Evolutionary conservation across 495 filamentous ascomycete genomes (phyloP), one percentile per base, ranked within the genome.

Genomic region (Talaromyces ruber): DNA sequence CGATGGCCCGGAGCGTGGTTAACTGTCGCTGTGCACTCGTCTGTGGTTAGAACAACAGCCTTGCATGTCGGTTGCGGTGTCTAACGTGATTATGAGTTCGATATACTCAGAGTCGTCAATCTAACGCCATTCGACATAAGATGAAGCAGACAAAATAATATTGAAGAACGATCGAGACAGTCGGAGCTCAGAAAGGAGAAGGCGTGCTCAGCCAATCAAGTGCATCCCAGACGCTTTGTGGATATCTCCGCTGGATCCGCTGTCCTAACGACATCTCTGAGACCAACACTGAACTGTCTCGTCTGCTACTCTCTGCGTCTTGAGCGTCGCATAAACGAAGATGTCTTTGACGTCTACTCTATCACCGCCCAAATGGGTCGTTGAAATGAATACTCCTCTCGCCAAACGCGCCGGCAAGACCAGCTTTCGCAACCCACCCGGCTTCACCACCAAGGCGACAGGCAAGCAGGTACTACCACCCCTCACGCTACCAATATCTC

Each of bases 361-460:
- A 14, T 79, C 82, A 37, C 85, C 85, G 32, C 90, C 89, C 37
- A 80, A 83, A 82, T 98, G 94, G 94, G 90, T 90, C 16, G 72
- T 84, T 63, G 86, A 91, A 62, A 79, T 98, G 63, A 85, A 84
- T 68, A 84, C 78, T 58, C 84, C 90, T 22, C 84, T 89, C 53
- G 71, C 83, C 32, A 70, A 78, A 30, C 81, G 79, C 34, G 66
- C 82, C 47, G 81, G 75, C 61, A 89, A 88, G 66, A 76, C 80
- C 43, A 69, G 79, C 65, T 86, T 95, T 64, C 84, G 86, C 60
- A 92, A 98, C 75, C 94, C 94, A 26, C 92, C 92, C 58, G 94
- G 94, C 66, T 98, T 85, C 79, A 83, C 86, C 25, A 79, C 86
- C 14, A 75, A 79, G 52, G 12, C 61, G 11, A 64, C 65, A 63